Evolutionary conservation across 176 grass and related monocot genomes (phyloP).

Genomic region (Phragmites australis): DNA sequence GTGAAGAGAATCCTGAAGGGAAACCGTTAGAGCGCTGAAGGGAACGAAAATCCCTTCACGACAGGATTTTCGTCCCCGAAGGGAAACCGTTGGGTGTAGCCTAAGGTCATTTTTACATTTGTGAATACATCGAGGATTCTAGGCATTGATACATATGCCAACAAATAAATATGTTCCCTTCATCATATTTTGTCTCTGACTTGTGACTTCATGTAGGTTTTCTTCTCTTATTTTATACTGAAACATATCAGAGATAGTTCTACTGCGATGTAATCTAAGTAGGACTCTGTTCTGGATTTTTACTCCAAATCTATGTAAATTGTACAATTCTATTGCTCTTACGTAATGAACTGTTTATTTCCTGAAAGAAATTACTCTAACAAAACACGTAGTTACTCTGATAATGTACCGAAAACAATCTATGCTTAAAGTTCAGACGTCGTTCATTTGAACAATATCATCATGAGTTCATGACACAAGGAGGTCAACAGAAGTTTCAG

Average conservation of each 20-base stretch:
- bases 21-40: too few relatives aligned
- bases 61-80: too few relatives aligned
- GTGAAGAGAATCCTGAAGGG: too few relatives aligned
- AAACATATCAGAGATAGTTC: background rate
- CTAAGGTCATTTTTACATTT: background rate
- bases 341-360: background rate
- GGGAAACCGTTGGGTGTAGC: too few relatives aligned
- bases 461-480: conserved; percentile 40
- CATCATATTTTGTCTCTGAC: background rate
- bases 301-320: background rate
- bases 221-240: background rate
- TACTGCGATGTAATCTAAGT: background rate
- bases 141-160: background rate
- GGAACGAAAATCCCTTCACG: too few relatives aligned
- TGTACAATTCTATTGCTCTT: background rate
- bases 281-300: background rate
- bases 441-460: conserved; percentile 47
- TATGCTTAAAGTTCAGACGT: conserved; percentile 12
- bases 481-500: conserved; percentile 8
- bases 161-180: background rate
- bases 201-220: background rate
- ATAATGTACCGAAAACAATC: background rate
- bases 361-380: background rate
- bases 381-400: background rate
- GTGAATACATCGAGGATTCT: background rate